These are phyloP conservation scores for Podila clonocystis DNA, from an alignment of 192 early-diverging fungal genomes.

Conservation along the genomic window DNA sequence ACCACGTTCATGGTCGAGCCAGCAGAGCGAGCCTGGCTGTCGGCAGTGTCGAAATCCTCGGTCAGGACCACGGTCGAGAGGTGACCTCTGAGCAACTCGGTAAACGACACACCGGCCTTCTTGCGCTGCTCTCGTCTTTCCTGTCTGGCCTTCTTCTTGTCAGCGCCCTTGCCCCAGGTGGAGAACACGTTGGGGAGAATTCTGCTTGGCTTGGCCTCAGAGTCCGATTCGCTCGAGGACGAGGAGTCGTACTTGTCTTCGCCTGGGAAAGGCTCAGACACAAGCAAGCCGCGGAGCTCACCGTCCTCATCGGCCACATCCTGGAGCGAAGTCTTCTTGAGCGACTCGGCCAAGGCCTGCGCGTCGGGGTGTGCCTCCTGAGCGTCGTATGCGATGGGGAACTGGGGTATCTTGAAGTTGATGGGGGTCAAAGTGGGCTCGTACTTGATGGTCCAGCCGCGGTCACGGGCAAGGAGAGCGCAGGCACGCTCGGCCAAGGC, in stretches of 20 bases:
- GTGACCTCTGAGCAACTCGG: slow-evolving; percentile 56
- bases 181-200: slow-evolving; percentile 17
- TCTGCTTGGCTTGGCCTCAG: slow-evolving; percentile 3
- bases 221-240: slow-evolving; percentile 2
- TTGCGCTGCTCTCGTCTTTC: slow-evolving; percentile 14
- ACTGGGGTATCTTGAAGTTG: slow-evolving; percentile 49
- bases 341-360: slow-evolving; percentile 21
- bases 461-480: slow-evolving; percentile 43
- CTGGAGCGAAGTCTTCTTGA: slow-evolving; percentile 23
- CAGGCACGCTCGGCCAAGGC: slow-evolving; percentile 55
- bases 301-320: slow-evolving; percentile 19
- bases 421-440: slow-evolving; percentile 30
- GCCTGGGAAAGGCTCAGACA: slow-evolving; percentile 26
- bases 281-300: slow-evolving; percentile 34
- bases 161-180: slow-evolving; percentile 1
- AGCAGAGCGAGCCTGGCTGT: slow-evolving; percentile 49
- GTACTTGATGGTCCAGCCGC: slow-evolving; percentile 54
- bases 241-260: slow-evolving; percentile 1
- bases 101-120: slow-evolving; percentile 41
- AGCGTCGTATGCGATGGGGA: slow-evolving; percentile 38
- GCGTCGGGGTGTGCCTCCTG: slow-evolving; percentile 14
- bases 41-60: slow-evolving; percentile 49
- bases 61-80: slow-evolving; percentile 55
- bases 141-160: background rate
- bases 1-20: slow-evolving; percentile 52